Percentiles rank a stretch among this genome's conserved stretches.
Evolutionary conservation across 257 asterid genomes (phyloP).

Genomic region (Rauvolfia tetraphylla): DNA sequence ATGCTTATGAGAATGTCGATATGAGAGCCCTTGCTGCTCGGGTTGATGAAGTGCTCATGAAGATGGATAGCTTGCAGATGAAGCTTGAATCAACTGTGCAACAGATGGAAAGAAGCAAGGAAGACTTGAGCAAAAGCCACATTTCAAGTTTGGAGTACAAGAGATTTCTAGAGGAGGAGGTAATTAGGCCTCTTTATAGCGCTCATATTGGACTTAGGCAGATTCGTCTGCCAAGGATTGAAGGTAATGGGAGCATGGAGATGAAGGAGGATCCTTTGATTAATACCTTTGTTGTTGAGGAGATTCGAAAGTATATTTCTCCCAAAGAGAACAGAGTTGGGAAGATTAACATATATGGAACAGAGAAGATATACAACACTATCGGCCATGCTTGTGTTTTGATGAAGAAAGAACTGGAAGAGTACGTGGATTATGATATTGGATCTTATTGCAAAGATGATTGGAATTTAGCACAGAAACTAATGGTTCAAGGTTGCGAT

Average conservation of each 20-base stretch:
- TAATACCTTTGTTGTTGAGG: constrained; percentile 66
- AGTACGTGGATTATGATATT: constrained; percentile 81
- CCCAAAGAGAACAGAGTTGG: constrained; percentile 64
- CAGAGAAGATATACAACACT: constrained; percentile 56
- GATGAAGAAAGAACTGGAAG: constrained; percentile 71
- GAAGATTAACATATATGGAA: constrained; percentile 61
- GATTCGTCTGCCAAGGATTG: constrained; percentile 57
- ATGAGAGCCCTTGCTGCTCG: constrained; percentile 43
- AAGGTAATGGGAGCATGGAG: constrained; percentile 27
- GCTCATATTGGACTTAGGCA: constrained; percentile 86
- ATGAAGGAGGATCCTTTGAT: constrained; percentile 66
- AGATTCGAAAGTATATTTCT: constrained; percentile 80
- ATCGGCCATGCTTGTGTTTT: constrained; percentile 77
- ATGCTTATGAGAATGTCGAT: constrained; percentile 34
- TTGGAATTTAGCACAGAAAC: constrained; percentile 75
- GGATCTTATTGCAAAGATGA: constrained; percentile 92
- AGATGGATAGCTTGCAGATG: constrained; percentile 59
- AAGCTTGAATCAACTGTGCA: constrained; percentile 65
- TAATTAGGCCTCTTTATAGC: constrained; percentile 72
- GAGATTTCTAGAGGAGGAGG: constrained; percentile 62
- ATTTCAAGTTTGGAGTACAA: constrained; percentile 54
- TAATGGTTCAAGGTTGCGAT: constrained; percentile 80
- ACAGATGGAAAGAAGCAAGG: constrained; percentile 41
- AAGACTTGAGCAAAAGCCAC: constrained; percentile 24
- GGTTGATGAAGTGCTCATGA: constrained; percentile 53